Evolutionary conservation across 1,139 yeast species (phyloP), one percentile per base, ranked within the genome.

Genomic region (Suhomyces chickasaworum): DNA sequence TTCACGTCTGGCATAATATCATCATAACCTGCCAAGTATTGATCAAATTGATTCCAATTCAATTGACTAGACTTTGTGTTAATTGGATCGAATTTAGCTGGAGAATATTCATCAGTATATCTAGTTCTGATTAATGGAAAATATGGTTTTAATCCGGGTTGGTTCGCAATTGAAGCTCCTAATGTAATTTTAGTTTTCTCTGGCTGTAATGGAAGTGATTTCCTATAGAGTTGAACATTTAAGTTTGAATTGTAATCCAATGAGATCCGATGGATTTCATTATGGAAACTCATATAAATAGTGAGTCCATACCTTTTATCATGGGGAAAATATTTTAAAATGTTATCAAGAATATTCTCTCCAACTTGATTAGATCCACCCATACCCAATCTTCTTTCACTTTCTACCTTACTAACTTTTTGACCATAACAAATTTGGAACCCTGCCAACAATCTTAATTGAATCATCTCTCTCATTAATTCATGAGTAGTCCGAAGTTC

Each of bases 11-110:
- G 77, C 57, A 77, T 70, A 1, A 82, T 79, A 57, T 89, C 96
- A 32, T 86, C 90, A 63, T 86, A 89, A 0, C 99, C 99, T 1
- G 98, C 97, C 20, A 93, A 66, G 21, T 81, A 77, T 60, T 90
- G 97, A 66, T 95, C 99, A 51, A 90, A 75, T 52, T 85, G 86
- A 57, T 91, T 91, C 99, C 99, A 95, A 53, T 91, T 90, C 52
- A 83, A 80, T 15, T 75, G 72, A 37, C 80, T 68, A 1, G 87
- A 77, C 38, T 73, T 71, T 4, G 72, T 73, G 45, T 78, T 78
- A 16, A 80, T 69, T 3, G 83, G 80, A 53, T 83, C 83, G 7
- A 85, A 76, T 47, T 71, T 72, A 0, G 89, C 77, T 2, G 78
- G 73, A n/a, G 80, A 68, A 58, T 85, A 90, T 13, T 72, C 77